Conservation (phyloP, 768 basidiomycete species). For the Boletus sp. region DNA sequence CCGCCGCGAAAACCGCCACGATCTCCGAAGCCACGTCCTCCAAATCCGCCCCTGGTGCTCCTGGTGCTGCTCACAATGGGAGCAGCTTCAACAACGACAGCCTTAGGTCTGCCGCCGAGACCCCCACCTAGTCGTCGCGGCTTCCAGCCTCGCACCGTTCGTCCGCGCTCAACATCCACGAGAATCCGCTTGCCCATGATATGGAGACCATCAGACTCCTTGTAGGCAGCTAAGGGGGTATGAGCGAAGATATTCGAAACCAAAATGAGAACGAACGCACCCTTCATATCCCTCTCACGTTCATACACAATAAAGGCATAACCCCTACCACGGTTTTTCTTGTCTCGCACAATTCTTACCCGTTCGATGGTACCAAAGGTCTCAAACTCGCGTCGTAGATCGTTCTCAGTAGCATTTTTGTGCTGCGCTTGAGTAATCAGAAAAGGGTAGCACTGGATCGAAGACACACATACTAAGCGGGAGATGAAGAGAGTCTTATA, state of each 20-base stretch:
- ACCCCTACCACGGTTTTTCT: slow-evolving; percentile 81
- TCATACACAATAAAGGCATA: slow-evolving; percentile 99
- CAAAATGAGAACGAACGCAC: slow-evolving; percentile 39
- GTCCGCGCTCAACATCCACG: slow-evolving; percentile 96
- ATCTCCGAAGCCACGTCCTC: slow-evolving; percentile 41
- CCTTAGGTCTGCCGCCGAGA: slow-evolving; percentile 96
- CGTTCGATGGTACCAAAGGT: slow-evolving; percentile 93
- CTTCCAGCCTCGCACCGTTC: slow-evolving; percentile 98
- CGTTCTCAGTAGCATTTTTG: slow-evolving; percentile 87
- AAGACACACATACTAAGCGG: slow-evolving; percentile 59
- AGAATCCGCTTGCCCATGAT: slow-evolving; percentile 95
- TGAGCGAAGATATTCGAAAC: slow-evolving; percentile 17
- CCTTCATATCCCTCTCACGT: slow-evolving; percentile 99
- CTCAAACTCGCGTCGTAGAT: slow-evolving; percentile 94
- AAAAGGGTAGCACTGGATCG: neutral
- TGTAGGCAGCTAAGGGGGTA: slow-evolving; percentile 75
- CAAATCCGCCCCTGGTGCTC: slow-evolving; percentile 40
- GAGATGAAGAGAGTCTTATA: slow-evolving; percentile 99
- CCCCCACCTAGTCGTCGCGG: slow-evolving; percentile 96
- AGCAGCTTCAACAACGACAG: slow-evolving; percentile 42
- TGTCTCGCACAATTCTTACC: slow-evolving; percentile 89
- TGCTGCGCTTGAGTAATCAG: slow-evolving; percentile 52
- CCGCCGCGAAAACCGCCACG: slow-evolving; percentile 42
- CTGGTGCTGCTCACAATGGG: slow-evolving; percentile 30
- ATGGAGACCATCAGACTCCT: slow-evolving; percentile 95